phyloP scores from a whole-genome alignment of 345 rosid species.

The Corymbia maculata region DNA sequence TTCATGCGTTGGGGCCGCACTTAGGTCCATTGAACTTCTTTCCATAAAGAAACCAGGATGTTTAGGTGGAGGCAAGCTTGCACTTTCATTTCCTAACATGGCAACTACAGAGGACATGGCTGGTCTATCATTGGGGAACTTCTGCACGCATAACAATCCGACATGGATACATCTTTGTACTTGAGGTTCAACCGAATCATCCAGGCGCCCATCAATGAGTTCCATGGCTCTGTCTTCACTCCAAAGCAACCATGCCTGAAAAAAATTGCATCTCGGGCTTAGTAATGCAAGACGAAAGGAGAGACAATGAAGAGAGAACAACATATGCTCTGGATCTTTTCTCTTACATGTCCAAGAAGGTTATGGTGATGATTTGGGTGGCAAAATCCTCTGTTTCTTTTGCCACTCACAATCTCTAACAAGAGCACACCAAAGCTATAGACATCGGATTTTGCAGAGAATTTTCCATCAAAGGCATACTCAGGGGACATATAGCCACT shows the following conservation, averaged over 20 bases:
- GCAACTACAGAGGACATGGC: neutral
- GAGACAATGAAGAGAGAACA: too few relatives aligned
- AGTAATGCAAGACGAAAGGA: too few relatives aligned
- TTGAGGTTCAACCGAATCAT: too few relatives aligned
- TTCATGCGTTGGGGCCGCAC: neutral
- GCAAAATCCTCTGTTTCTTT: slow-evolving; percentile 31
- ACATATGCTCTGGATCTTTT: too few relatives aligned
- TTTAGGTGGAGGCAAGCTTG: neutral
- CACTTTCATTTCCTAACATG: too few relatives aligned
- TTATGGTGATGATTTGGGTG: slow-evolving; percentile 4
- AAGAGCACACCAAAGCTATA: slow-evolving; percentile 38
- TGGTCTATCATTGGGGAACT: slow-evolving; percentile 12
- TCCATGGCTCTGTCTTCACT: too few relatives aligned
- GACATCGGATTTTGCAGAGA: slow-evolving; percentile 38
- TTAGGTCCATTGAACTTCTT: neutral
- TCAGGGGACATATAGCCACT: too few relatives aligned
- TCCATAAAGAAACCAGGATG: slow-evolving; percentile 9
- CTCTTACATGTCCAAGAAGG: neutral
- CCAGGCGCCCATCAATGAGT: too few relatives aligned
- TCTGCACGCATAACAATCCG: slow-evolving; percentile 13
- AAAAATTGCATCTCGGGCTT: too few relatives aligned
- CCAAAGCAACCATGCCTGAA: too few relatives aligned
- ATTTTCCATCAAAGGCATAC: too few relatives aligned
- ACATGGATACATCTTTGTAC: neutral
- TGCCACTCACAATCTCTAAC: slow-evolving; percentile 37